Evolutionary conservation across 1,139 yeast species (phyloP).

Genomic region (Saccharomyces hybrid): DNA sequence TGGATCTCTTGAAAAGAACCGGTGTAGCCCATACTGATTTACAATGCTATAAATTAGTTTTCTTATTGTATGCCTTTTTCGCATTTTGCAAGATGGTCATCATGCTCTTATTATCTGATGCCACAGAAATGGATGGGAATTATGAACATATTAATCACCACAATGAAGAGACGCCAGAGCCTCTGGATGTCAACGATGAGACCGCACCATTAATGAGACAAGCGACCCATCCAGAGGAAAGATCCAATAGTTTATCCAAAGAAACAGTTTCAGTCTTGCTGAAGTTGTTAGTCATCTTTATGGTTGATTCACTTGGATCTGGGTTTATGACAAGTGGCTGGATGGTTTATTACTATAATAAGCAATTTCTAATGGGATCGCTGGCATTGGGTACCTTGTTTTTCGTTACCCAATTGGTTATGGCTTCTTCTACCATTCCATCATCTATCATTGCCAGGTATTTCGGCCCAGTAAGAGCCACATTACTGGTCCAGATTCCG

Average conservation of each 20-base stretch:
- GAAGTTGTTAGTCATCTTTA: slow-evolving; percentile 48
- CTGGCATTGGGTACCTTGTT: slow-evolving; percentile 43
- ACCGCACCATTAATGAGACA: slow-evolving; percentile 19
- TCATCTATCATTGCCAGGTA: slow-evolving; percentile 53
- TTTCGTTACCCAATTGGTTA: slow-evolving; percentile 52
- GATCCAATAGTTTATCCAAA: slow-evolving; percentile 15
- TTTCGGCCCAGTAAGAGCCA: slow-evolving; percentile 75
- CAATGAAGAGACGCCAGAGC: slow-evolving; percentile 13
- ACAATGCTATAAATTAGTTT: slow-evolving; percentile 46
- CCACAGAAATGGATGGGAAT: slow-evolving; percentile 43
- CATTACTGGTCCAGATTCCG: slow-evolving; percentile 70
- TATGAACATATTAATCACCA: slow-evolving; percentile 13
- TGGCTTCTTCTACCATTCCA: slow-evolving; percentile 59
- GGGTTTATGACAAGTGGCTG: slow-evolving; percentile 87
- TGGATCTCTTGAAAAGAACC: slow-evolving; percentile 32
- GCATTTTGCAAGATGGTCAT: slow-evolving; percentile 50
- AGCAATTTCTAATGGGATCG: slow-evolving; percentile 28
- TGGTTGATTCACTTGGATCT: slow-evolving; percentile 72
- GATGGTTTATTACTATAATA: slow-evolving; percentile 69
- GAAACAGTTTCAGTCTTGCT: slow-evolving; percentile 28
- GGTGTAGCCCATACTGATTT: slow-evolving; percentile 32
- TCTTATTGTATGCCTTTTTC: slow-evolving; percentile 48
- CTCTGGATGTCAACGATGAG: slow-evolving; percentile 18
- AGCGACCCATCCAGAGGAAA: slow-evolving; percentile 3
- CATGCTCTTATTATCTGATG: slow-evolving; percentile 46